These are phyloP conservation scores for Ceratocystis eucalypticola DNA, from an alignment of 2,329 filamentous ascomycete genomes.

Conservation along the genomic window DNA sequence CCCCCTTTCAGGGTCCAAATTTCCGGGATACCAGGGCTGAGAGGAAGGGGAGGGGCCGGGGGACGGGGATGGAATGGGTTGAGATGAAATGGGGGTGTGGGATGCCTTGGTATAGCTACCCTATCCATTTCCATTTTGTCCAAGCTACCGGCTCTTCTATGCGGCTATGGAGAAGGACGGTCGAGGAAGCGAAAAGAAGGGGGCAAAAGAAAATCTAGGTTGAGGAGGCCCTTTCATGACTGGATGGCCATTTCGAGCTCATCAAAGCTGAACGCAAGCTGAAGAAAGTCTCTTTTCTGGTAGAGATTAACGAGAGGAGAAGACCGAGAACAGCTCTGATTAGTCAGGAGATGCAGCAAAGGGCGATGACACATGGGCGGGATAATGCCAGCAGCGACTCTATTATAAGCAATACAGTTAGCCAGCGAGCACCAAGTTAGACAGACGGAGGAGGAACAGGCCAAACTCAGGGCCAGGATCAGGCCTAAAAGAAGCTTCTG, in stretches of 20 bases:
- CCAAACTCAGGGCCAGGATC: background rate
- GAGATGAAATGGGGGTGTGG: background rate
- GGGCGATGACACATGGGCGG: background rate
- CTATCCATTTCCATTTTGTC: background rate
- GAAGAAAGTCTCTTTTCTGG: background rate
- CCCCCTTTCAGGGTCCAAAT: slow-evolving; percentile 2
- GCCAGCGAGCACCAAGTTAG: background rate
- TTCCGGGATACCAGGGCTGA: slow-evolving; percentile 5
- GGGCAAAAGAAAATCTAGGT: background rate
- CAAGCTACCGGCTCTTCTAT: background rate
- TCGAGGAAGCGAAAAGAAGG: background rate
- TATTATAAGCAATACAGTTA: background rate
- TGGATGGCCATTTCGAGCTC: background rate
- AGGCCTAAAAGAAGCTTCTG: background rate
- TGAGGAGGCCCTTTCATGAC: background rate
- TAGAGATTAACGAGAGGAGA: background rate
- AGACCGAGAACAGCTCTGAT: background rate
- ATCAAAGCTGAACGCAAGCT: background rate
- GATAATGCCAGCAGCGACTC: background rate
- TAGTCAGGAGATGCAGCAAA: background rate
- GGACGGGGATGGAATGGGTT: background rate
- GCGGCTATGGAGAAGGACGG: background rate
- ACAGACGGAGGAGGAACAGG: background rate
- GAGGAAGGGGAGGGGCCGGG: background rate
- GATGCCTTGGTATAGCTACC: background rate